Conservation (phyloP, 176 grass and related monocot genomes). For the Zizania latifolia region DNA sequence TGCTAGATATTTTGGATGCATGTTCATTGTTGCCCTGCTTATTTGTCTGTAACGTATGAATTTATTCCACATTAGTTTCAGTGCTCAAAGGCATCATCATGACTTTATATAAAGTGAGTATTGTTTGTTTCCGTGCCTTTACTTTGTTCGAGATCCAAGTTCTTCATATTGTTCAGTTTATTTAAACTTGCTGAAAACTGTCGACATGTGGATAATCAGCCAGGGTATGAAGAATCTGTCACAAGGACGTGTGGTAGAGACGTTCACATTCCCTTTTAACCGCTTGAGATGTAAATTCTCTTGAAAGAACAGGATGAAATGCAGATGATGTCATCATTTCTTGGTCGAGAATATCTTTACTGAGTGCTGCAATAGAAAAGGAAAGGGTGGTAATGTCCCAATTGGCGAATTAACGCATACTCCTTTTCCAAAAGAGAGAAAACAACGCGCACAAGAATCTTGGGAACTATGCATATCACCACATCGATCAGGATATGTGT, state of each 20-base stretch:
- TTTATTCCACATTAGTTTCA: background rate
- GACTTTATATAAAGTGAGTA: no score
- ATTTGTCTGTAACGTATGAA: background rate
- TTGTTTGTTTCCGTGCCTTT: no score
- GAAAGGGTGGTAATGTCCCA: background rate
- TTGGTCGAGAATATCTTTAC: constrained; percentile 18
- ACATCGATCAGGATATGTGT: background rate
- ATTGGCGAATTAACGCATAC: background rate
- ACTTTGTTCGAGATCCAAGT: background rate
- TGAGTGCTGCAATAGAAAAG: background rate
- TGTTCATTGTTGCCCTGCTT: background rate
- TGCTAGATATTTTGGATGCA: background rate
- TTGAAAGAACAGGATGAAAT: background rate
- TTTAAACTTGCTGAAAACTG: background rate
- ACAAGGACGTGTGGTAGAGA: background rate
- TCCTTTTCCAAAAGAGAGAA: constrained; percentile 18
- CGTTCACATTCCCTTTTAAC: background rate
- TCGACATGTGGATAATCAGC: background rate
- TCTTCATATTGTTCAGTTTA: background rate
- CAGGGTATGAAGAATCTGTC: background rate
- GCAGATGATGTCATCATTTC: background rate
- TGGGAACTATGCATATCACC: background rate
- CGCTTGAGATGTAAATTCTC: background rate
- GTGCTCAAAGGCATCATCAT: background rate
- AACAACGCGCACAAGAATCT: constrained; percentile 20